Percentiles rank a stretch among this genome's conserved stretches.
phyloP scores from a whole-genome alignment of 2,329 filamentous ascomycete genomes.

The Beauveria bassiana region DNA sequence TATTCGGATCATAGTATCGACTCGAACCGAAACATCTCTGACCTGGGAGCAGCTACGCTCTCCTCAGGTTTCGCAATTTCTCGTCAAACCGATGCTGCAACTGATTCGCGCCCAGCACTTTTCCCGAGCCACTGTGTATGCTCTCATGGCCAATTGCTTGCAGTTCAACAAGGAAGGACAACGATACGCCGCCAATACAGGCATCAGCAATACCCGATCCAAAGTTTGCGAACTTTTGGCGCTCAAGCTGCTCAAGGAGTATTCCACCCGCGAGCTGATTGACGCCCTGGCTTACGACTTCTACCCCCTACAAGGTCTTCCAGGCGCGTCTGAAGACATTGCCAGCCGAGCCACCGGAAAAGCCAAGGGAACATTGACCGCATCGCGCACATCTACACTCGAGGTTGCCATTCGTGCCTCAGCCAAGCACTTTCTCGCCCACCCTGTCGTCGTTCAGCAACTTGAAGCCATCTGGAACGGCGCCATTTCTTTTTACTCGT shows the following conservation, averaged over 20 bases:
- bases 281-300: slow-evolving; percentile 95
- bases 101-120: slow-evolving; percentile 79
- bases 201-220: slow-evolving; percentile 74
- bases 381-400: slow-evolving; percentile 77
- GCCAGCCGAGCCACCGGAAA: slow-evolving; percentile 27
- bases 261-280: slow-evolving; percentile 80
- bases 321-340: slow-evolving; percentile 32
- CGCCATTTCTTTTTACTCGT: slow-evolving; percentile 87
- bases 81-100: slow-evolving; percentile 91
- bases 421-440: slow-evolving; percentile 85
- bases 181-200: slow-evolving; percentile 73
- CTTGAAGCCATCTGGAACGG: slow-evolving; percentile 97
- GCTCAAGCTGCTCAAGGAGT: slow-evolving; percentile 84
- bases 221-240: slow-evolving; percentile 86
- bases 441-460: slow-evolving; percentile 86
- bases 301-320: slow-evolving; percentile 78
- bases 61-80: slow-evolving; percentile 92
- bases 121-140: slow-evolving; percentile 78
- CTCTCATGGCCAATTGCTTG: slow-evolving; percentile 85
- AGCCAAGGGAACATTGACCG: slow-evolving; percentile 43
- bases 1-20: slow-evolving; percentile 75
- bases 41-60: slow-evolving; percentile 93
- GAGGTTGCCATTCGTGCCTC: slow-evolving; percentile 90
- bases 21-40: slow-evolving; percentile 83
- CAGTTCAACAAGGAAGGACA: slow-evolving; percentile 88